Percentiles rank a stretch among this genome's conserved stretches.
phyloP scores from a whole-genome alignment of 371 early-diverging fungal genomes.

The Circinella umbellata region DNA sequence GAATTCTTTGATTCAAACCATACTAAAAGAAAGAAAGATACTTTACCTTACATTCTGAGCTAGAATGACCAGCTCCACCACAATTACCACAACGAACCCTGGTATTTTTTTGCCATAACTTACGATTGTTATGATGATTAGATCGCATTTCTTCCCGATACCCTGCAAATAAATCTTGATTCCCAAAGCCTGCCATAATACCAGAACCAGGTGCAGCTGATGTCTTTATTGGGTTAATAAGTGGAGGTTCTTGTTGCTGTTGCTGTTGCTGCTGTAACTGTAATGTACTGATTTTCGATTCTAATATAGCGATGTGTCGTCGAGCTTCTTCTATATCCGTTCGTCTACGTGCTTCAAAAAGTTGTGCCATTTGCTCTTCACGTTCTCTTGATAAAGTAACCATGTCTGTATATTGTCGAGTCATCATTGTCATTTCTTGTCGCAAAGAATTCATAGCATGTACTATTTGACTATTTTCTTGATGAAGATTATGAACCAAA shows the following conservation, averaged over 20 bases:
- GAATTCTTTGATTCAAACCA: background rate
- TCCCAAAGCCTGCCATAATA: slow-evolving; percentile 30
- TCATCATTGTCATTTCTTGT: slow-evolving; percentile 50
- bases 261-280: slow-evolving; percentile 14
- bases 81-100: slow-evolving; percentile 46
- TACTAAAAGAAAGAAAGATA: no score
- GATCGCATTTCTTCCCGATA: slow-evolving; percentile 27
- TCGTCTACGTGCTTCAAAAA: slow-evolving; percentile 39
- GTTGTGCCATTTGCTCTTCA: slow-evolving; percentile 29
- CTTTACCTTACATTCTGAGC: slow-evolving; percentile 43
- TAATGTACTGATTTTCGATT: slow-evolving; percentile 25
- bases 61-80: slow-evolving; percentile 45
- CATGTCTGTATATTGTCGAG: slow-evolving; percentile 44
- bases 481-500: slow-evolving; percentile 39
- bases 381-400: slow-evolving; percentile 49
- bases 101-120: slow-evolving; percentile 17
- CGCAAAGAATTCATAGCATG: slow-evolving; percentile 48
- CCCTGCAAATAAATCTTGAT: slow-evolving; percentile 27
- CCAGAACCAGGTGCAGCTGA: slow-evolving; percentile 8
- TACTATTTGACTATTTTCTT: slow-evolving; percentile 48
- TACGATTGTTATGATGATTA: slow-evolving; percentile 8
- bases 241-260: slow-evolving; percentile 8
- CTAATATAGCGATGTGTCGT: slow-evolving; percentile 48
- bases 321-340: slow-evolving; percentile 53
- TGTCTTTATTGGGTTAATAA: background rate